A percentile compares a stretch with the other conserved stretches of the same genome.
Conservation (phyloP, 208 protist species). For the Wallacemonas sp. region DNA sequence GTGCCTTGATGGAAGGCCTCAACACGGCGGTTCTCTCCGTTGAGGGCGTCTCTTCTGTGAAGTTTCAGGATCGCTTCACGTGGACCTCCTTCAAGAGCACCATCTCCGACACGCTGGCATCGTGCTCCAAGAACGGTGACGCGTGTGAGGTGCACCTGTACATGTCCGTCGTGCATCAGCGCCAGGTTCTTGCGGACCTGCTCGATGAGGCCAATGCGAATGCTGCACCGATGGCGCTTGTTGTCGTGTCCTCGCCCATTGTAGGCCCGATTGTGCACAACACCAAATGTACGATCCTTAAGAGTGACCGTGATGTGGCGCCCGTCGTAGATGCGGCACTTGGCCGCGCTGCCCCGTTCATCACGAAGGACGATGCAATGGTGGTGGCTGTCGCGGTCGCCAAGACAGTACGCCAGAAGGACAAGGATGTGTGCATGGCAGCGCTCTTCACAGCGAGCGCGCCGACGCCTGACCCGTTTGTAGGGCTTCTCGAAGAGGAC, state of each 20-base stretch:
- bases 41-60: slow-evolving; percentile 32
- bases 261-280: slow-evolving; percentile 42
- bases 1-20: slow-evolving; percentile 20
- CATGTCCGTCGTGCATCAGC: slow-evolving; percentile 51
- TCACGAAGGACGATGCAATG: slow-evolving; percentile 26
- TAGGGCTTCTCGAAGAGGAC: slow-evolving; percentile 32
- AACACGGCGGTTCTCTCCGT: slow-evolving; percentile 47
- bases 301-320: slow-evolving; percentile 14
- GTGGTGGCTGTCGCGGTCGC: slow-evolving; percentile 44
- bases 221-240: slow-evolving; percentile 26
- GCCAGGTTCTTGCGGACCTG: slow-evolving; percentile 52
- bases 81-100: slow-evolving; percentile 34
- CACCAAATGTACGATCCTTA: slow-evolving; percentile 19
- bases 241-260: slow-evolving; percentile 47
- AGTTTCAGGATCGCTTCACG: slow-evolving; percentile 39
- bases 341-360: slow-evolving; percentile 13
- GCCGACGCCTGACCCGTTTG: slow-evolving; percentile 23
- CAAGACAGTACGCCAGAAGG: slow-evolving; percentile 34
- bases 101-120: slow-evolving; percentile 22
- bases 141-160: slow-evolving; percentile 38
- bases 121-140: slow-evolving; percentile 1
- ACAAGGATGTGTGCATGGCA: slow-evolving; percentile 46
- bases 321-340: slow-evolving; percentile 31
- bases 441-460: slow-evolving; percentile 38
- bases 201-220: slow-evolving; percentile 14